Evolutionary conservation across 2,329 filamentous ascomycete species (phyloP).

Genomic region (Blastomyces parvus): DNA sequence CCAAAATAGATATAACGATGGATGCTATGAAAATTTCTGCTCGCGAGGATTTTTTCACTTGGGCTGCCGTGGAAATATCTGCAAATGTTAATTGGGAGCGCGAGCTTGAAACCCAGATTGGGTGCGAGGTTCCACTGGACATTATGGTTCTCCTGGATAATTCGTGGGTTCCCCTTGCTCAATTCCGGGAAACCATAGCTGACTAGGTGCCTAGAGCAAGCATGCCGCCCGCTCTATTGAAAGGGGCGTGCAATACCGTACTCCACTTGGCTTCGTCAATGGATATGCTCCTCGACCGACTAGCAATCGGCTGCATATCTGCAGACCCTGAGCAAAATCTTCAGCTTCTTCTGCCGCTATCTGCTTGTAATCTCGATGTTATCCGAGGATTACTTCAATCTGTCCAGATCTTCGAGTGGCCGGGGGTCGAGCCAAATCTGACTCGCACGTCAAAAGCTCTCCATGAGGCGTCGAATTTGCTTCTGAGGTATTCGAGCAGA

Average conservation of each 20-base stretch:
- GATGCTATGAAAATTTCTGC: conserved; percentile 13
- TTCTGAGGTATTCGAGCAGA: conserved; percentile 19
- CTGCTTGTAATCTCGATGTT: conserved; percentile 18
- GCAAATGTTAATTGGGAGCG: conserved; percentile 17
- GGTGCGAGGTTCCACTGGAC: conserved; percentile 24
- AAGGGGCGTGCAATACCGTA: conserved; percentile 19
- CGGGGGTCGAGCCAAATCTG: conserved; percentile 8
- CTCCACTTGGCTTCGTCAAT: conserved; percentile 21
- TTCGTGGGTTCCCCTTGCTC: conserved; percentile 21
- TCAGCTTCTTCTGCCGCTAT: conserved; percentile 22
- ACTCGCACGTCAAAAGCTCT: conserved; percentile 18
- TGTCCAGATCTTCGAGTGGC: conserved; percentile 16
- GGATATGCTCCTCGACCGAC: conserved; percentile 19
- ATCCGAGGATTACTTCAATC: conserved; percentile 17
- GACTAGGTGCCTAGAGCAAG: conserved; percentile 15
- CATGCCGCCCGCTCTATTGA: conserved; percentile 16
- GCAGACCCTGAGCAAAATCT: conserved; percentile 16
- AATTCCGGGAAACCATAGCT: conserved; percentile 11
- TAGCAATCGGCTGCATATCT: conserved; percentile 23
- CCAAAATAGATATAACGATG: conserved; percentile 11
- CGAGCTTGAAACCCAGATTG: conserved; percentile 11
- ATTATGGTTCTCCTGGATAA: conserved; percentile 30
- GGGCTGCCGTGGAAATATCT: conserved; percentile 29
- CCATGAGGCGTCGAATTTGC: conserved; percentile 19
- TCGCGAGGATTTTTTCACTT: conserved; percentile 18